Evolutionary conservation across 2,329 filamentous ascomycete species (phyloP).

Genomic region (Xenosphaeropsis pyriputrescens): DNA sequence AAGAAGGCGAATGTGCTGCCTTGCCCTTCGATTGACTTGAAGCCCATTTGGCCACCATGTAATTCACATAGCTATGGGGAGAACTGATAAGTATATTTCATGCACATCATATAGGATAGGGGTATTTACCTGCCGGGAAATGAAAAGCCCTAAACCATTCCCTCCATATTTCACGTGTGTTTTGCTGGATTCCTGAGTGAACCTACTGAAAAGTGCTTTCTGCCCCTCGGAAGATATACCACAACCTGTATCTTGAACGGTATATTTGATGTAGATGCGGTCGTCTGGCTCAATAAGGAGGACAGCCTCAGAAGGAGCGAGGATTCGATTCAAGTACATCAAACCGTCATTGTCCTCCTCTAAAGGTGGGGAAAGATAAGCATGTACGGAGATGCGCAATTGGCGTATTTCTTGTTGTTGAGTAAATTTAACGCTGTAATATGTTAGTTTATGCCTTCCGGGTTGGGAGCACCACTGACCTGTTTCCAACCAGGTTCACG

Average conservation of each 20-base stretch:
- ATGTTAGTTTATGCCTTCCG: too few species aligned
- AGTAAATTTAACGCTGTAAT: conserved; percentile 25
- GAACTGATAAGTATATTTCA: too few species aligned
- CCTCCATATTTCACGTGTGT: conserved; percentile 71
- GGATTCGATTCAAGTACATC: too few species aligned
- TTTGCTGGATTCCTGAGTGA: conserved; percentile 61
- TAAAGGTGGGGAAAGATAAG: conserved; percentile 15
- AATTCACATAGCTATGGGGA: conserved; percentile 49
- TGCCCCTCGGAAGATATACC: conserved; percentile 56
- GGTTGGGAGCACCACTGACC: conserved; percentile 15
- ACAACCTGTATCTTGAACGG: conserved; percentile 64
- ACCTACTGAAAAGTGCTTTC: conserved; percentile 62
- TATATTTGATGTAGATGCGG: conserved; percentile 45
- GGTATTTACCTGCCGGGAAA: conserved; percentile 50
- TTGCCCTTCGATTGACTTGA: conserved; percentile 47
- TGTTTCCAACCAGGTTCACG: conserved; percentile 62
- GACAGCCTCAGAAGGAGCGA: too few species aligned
- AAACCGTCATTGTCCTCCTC: not conserved
- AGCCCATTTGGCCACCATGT: conserved; percentile 69
- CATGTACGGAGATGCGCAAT: conserved; percentile 30
- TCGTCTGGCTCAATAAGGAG: too few species aligned
- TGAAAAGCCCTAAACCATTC: conserved; percentile 64
- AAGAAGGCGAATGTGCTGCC: conserved; percentile 63
- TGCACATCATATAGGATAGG: too few species aligned
- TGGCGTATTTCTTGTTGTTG: conserved; percentile 42